phyloP scores from a whole-genome alignment of 768 basidiomycete genomes.

The Rhodosporidiobolus odoratus region DNA sequence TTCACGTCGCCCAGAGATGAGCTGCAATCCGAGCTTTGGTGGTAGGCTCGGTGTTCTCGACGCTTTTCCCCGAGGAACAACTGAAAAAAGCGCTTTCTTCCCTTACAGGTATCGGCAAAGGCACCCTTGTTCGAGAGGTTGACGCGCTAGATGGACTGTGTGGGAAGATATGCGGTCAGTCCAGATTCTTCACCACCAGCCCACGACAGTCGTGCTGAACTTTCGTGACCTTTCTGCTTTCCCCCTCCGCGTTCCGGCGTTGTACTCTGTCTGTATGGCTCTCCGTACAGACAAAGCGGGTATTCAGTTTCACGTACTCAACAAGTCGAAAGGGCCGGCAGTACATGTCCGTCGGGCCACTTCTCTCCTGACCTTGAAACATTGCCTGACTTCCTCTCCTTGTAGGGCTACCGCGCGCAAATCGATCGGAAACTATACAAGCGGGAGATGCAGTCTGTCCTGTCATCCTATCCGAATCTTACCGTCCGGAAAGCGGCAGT shows the following conservation, averaged over 20 bases:
- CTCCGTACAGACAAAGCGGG: slow-evolving; percentile 66
- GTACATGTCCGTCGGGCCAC: background rate
- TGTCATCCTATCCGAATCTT: slow-evolving; percentile 64
- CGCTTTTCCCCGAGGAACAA: accelerated
- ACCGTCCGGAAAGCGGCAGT: slow-evolving; percentile 38
- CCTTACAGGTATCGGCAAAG: slow-evolving; percentile 61
- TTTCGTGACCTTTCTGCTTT: background rate
- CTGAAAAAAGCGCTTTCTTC: background rate
- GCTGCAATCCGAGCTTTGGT: slow-evolving; percentile 87
- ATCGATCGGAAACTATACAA: slow-evolving; percentile 82
- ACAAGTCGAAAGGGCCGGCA: slow-evolving; percentile 77
- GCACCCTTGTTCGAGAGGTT: slow-evolving; percentile 81
- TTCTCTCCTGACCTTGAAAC: background rate
- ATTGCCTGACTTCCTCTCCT: background rate
- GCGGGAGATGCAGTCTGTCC: slow-evolving; percentile 65
- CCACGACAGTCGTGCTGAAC: too few species aligned
- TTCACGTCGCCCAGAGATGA: slow-evolving; percentile 51
- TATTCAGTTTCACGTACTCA: slow-evolving; percentile 80
- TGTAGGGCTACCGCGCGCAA: slow-evolving; percentile 81
- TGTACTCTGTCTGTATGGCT: background rate
- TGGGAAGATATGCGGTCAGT: slow-evolving; percentile 70
- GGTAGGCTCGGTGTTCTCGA: slow-evolving; percentile 13
- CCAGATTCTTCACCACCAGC: too few species aligned
- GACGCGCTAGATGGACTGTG: slow-evolving; percentile 85
- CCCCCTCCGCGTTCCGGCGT: background rate